These are phyloP conservation scores for Tetrahymena thermophila DNA, from an alignment of 73 alveolate genomes.

Conservation along the genomic window DNA sequence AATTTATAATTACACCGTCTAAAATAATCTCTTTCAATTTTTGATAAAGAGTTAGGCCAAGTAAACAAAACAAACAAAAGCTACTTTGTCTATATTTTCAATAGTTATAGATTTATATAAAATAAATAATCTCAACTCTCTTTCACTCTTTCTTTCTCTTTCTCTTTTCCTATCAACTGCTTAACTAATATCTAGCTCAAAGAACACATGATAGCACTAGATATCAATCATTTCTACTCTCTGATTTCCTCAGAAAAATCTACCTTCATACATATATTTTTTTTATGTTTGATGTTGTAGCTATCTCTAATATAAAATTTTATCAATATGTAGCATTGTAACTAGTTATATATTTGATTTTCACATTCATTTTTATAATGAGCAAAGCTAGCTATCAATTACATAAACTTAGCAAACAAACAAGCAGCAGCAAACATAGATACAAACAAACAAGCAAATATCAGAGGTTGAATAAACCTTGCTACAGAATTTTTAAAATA, in stretches of 20 bases:
- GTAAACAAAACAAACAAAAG: not conserved
- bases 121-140: not conserved
- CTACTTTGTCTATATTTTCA: not conserved
- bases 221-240: not conserved
- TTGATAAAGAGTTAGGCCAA: not conserved
- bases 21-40: not conserved
- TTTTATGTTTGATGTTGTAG: not conserved
- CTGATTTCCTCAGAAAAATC: not conserved
- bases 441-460: not conserved
- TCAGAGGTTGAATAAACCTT: not conserved
- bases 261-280: not conserved
- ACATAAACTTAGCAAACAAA: not conserved
- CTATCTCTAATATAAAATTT: not conserved
- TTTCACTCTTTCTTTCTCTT: not conserved
- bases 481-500: not conserved
- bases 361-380: not conserved
- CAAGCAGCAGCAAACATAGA: too few species aligned
- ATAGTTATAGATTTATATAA: not conserved
- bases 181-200: not conserved
- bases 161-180: not conserved
- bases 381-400: not conserved
- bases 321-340: not conserved
- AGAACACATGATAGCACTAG: not conserved
- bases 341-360: not conserved
- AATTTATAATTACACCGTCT: not conserved